phyloP scores from a whole-genome alignment of 140 eudicot genomes.

The Cichorium intybus region DNA sequence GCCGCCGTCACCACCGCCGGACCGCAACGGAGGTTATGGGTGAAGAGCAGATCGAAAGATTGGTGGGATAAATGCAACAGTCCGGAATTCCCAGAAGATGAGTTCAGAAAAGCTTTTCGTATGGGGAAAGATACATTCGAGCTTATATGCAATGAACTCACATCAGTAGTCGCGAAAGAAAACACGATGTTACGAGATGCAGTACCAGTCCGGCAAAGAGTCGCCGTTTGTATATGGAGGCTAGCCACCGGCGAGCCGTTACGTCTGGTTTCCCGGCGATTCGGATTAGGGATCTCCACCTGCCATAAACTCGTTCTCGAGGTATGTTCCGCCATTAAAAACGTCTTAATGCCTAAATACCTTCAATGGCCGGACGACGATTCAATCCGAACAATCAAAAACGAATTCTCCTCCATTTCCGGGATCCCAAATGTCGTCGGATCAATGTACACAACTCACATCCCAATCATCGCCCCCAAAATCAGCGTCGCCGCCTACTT shows the following conservation, averaged over 20 bases:
- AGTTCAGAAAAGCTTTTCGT: slow-evolving; percentile 68
- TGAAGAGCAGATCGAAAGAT: slow-evolving; percentile 70
- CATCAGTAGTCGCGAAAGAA: slow-evolving; percentile 76
- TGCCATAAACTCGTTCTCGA: slow-evolving; percentile 97
- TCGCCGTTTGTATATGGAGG: slow-evolving; percentile 94
- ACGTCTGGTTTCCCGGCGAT: slow-evolving; percentile 73
- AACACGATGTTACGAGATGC: slow-evolving; percentile 93
- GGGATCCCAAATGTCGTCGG: slow-evolving; percentile 89
- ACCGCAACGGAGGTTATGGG: slow-evolving; percentile 87
- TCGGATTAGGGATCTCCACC: slow-evolving; percentile 90
- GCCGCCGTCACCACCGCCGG: slow-evolving; percentile 23
- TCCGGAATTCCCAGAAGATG: slow-evolving; percentile 79
- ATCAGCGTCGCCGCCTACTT: slow-evolving; percentile 90
- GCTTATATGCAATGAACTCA: slow-evolving; percentile 75
- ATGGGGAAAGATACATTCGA: slow-evolving; percentile 94
- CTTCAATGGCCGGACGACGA: slow-evolving; percentile 88
- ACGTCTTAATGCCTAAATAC: slow-evolving; percentile 85
- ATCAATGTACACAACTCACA: slow-evolving; percentile 94
- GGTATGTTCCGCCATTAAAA: slow-evolving; percentile 87
- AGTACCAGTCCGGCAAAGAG: slow-evolving; percentile 85
- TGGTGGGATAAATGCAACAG: slow-evolving; percentile 99
- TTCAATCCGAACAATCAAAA: slow-evolving; percentile 39
- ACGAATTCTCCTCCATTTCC: slow-evolving; percentile 53
- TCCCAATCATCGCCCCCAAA: slow-evolving; percentile 91
- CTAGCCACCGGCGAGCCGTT: slow-evolving; percentile 94